These are phyloP conservation scores for Ambrosia trifida DNA, from an alignment of 129 eudicot species.

Conservation along the genomic window DNA sequence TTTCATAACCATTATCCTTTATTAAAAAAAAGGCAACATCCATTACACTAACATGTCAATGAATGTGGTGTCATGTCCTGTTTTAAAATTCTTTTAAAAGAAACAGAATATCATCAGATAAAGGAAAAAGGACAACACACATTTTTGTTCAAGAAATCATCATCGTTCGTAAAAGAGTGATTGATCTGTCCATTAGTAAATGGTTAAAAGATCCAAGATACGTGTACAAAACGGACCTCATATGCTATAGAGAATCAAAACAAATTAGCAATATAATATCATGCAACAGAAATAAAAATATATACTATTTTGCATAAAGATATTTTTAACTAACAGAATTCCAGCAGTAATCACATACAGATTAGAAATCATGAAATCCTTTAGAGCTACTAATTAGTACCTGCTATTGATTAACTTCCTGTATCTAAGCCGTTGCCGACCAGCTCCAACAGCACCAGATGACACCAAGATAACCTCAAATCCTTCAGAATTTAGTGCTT, in stretches of 20 bases:
- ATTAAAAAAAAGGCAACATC: slow-evolving; percentile 21
- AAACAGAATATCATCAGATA: slow-evolving; percentile 13
- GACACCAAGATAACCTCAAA: slow-evolving; percentile 92
- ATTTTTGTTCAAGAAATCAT: slow-evolving; percentile 15
- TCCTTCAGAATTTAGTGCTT: slow-evolving; percentile 70
- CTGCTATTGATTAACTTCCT: slow-evolving; percentile 85
- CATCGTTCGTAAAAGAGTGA: not conserved
- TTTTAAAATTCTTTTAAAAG: slow-evolving; percentile 16
- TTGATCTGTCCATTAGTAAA: slow-evolving; percentile 9
- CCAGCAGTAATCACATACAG: not conserved
- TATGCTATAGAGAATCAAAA: not conserved
- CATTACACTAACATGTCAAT: slow-evolving; percentile 25
- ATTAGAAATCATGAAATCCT: not conserved
- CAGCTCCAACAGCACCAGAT: slow-evolving; percentile 97
- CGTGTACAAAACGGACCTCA: not conserved
- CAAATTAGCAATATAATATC: not conserved
- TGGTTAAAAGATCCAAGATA: slow-evolving; percentile 21
- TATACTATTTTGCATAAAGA: not conserved
- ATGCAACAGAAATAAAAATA: slow-evolving; percentile 1
- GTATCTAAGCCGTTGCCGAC: slow-evolving; percentile 91
- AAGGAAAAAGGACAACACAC: slow-evolving; percentile 7
- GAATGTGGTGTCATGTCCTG: slow-evolving; percentile 33
- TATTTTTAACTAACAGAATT: slow-evolving; percentile 3
- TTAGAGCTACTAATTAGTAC: slow-evolving; percentile 28
- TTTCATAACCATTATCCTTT: not conserved